Conservation (phyloP, 352 stramenopile genomes). For the Pythium pectinolyticum region DNA sequence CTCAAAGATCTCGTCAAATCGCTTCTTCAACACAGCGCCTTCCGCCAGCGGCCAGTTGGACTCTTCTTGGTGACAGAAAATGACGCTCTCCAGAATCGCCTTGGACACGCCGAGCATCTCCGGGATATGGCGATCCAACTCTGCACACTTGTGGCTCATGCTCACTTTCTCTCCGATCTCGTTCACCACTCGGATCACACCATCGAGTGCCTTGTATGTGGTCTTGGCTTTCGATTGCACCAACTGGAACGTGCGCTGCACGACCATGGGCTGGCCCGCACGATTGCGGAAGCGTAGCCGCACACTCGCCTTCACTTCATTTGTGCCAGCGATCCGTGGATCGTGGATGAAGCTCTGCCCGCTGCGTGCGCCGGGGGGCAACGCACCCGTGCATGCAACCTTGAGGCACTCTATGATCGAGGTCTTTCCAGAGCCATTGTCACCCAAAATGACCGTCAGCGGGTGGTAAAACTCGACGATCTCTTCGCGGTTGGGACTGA, state of each 20-base stretch:
- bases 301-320: slow-evolving; percentile 91
- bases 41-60: slow-evolving; percentile 97
- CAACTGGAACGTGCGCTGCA: slow-evolving; percentile 95
- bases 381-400: slow-evolving; percentile 92
- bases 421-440: slow-evolving; percentile 98
- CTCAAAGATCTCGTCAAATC: slow-evolving; percentile 99
- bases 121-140: slow-evolving; percentile 94
- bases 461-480: slow-evolving; percentile 98
- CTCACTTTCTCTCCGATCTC: slow-evolving; percentile 89
- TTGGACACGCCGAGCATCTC: slow-evolving; percentile 96
- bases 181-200: slow-evolving; percentile 90
- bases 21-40: slow-evolving; percentile 97
- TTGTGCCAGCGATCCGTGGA: slow-evolving; percentile 88
- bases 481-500: slow-evolving; percentile 94
- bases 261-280: slow-evolving; percentile 86
- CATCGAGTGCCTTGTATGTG: slow-evolving; percentile 97
- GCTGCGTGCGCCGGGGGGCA: slow-evolving; percentile 89
- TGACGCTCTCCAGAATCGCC: slow-evolving; percentile 98
- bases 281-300: slow-evolving; percentile 93
- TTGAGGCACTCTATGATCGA: slow-evolving; percentile 99
- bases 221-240: slow-evolving; percentile 89
- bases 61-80: slow-evolving; percentile 99
- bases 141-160: slow-evolving; percentile 94
- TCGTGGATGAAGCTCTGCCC: slow-evolving; percentile 97
- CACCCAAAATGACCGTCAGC: slow-evolving; percentile 97